A percentile compares a stretch with the other conserved stretches of the same genome.
These are phyloP conservation scores for Aspergillus hiratsukae DNA, from an alignment of 2,329 filamentous ascomycete genomes.

Conservation along the genomic window DNA sequence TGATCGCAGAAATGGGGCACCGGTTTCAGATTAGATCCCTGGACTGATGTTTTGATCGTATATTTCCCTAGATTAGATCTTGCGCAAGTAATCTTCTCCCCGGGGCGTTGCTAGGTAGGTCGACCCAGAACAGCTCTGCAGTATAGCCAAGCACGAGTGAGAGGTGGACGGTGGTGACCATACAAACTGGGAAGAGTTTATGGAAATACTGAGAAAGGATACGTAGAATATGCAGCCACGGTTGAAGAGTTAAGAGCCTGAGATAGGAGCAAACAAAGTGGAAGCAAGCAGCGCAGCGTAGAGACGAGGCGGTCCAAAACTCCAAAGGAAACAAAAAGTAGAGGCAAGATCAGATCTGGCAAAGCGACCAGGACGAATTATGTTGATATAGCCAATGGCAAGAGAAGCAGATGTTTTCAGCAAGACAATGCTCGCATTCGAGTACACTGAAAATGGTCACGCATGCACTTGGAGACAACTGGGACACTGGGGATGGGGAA, in stretches of 20 bases:
- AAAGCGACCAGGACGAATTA: not conserved
- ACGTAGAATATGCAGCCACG: not conserved
- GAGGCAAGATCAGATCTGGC: not conserved
- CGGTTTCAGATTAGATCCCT: constrained; percentile 1
- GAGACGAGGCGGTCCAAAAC: constrained; percentile 3
- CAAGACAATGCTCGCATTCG: not conserved
- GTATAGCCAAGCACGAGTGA: not conserved
- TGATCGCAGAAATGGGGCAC: constrained; percentile 12
- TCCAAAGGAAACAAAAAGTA: constrained; percentile 6
- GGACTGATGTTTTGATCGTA: constrained; percentile 7
- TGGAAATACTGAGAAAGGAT: not conserved
- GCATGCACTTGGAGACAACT: not conserved
- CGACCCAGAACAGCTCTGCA: not conserved
- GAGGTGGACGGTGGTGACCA: not conserved
- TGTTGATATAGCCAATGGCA: constrained; percentile 13
- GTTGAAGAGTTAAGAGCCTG: not conserved
- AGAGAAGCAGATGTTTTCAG: constrained; percentile 4
- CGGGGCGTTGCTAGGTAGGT: not conserved
- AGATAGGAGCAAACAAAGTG: not conserved
- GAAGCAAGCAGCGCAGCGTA: not conserved
- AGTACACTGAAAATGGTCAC: not conserved
- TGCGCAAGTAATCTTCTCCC: not conserved
- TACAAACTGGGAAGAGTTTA: not conserved
- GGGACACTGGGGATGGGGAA: not conserved
- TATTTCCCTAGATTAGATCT: not conserved